Percentiles rank a stretch among this genome's conserved stretches.
phyloP scores from a whole-genome alignment of 768 basidiomycete species.

The Suillus spraguei region DNA sequence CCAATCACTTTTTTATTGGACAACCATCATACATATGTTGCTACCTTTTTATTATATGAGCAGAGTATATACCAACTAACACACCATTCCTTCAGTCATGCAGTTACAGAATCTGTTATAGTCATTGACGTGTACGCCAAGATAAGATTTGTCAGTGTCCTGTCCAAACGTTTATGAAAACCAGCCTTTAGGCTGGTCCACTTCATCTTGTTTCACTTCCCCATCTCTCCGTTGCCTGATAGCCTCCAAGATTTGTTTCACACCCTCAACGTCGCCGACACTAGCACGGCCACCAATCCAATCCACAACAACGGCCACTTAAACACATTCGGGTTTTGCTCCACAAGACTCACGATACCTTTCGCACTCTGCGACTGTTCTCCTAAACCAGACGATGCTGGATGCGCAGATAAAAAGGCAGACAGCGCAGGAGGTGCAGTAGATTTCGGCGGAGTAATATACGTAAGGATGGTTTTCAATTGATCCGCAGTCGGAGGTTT shows the following conservation, averaged over 20 bases:
- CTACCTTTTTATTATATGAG: not conserved
- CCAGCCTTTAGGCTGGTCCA: conserved; percentile 56
- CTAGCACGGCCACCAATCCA: conserved; percentile 69
- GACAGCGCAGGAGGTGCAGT: conserved; percentile 34
- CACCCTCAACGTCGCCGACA: conserved; percentile 70
- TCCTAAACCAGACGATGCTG: conserved; percentile 40
- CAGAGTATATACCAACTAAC: not conserved
- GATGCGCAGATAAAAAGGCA: conserved; percentile 65
- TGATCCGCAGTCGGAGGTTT: conserved; percentile 69
- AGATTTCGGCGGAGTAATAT: conserved; percentile 41
- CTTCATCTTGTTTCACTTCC: conserved; percentile 47
- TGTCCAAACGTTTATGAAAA: conserved; percentile 37
- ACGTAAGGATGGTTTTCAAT: conserved; percentile 64
- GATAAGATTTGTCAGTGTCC: not conserved
- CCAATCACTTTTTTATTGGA: not conserved
- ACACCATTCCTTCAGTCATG: not conserved
- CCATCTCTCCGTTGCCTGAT: conserved; percentile 70
- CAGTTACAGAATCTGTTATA: not conserved
- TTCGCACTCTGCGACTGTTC: conserved; percentile 44
- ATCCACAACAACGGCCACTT: conserved; percentile 82
- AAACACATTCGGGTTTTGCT: conserved; percentile 58
- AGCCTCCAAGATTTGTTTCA: conserved; percentile 65
- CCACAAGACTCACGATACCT: conserved; percentile 51
- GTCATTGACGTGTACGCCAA: not conserved
- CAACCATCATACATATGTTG: not conserved